Evolutionary conservation across 805 yeast species (phyloP), one percentile per base, ranked within the genome.

Genomic region (Soucietia sequanensis): DNA sequence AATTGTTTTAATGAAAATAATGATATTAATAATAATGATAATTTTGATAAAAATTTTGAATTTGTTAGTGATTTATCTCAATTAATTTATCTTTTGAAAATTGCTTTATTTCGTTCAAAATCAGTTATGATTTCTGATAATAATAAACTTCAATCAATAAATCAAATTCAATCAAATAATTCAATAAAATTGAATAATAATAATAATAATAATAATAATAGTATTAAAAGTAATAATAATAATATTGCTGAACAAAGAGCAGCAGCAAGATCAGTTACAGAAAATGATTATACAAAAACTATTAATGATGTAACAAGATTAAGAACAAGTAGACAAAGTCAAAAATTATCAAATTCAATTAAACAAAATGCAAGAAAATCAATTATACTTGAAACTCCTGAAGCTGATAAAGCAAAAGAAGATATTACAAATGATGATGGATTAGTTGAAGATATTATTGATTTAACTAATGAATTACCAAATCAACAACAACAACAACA

Each of bases 21-120:
- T 35, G 71, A 70, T 8, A 39, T 13, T 1, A 28, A 32, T 7
- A 38, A 41, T 7, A 17, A 42, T 2, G 74, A 71, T 41, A 70
- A 78, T 1, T n/a, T n/a, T n/a, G 54, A 61, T 12, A 43, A 65
- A 1, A 89, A 84, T 0, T 81, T 88, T 52, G 72, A 65, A 31
- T 49, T 60, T n/a, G 81, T 89, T 1, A 72, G 87, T 4, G 81
- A 80, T 39, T 72, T 88, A 31, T 60, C 77, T 13, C 98, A 93
- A 59, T 72, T 89, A 51, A 69, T 81, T 13, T 87, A 80, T 54
- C 62, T 93, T 30, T 65, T 90, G 45, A 83, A 85, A 49, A 88
- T 93, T 42, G 98, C 98, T 0, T 67, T 90, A 30, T 76, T 84
- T 3, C 70, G 96, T 37, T 84, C 84, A 25, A 78, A 64, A 50